Evolutionary conservation across 2,329 filamentous ascomycete species (phyloP).

Genomic region (Aspergillus thermomutatus): DNA sequence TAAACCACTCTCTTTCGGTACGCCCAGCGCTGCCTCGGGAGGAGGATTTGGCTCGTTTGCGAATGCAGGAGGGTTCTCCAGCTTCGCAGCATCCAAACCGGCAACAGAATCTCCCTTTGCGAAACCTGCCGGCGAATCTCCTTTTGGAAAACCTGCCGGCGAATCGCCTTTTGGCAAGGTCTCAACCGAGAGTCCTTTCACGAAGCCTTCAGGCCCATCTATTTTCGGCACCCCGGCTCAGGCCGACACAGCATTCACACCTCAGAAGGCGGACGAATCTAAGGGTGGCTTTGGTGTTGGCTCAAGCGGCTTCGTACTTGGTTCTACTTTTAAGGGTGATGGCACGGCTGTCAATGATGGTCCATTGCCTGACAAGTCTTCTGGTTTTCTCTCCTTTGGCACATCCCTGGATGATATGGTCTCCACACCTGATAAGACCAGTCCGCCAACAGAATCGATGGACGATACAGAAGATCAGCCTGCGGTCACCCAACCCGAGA

Average conservation of each 20-base stretch:
- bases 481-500: slow-evolving; percentile 16
- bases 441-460: slow-evolving; percentile 34
- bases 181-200: slow-evolving; percentile 25
- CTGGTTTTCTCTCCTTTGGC: slow-evolving; percentile 38
- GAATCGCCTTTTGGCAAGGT: slow-evolving; percentile 21
- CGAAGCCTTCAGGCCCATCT: slow-evolving; percentile 26
- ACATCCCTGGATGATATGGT: slow-evolving; percentile 41
- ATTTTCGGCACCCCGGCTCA: slow-evolving; percentile 28
- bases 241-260: slow-evolving; percentile 23
- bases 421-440: slow-evolving; percentile 29
- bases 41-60: slow-evolving; percentile 37
- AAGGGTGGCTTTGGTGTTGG: slow-evolving; percentile 29
- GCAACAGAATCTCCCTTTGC: slow-evolving; percentile 27
- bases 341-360: slow-evolving; percentile 38
- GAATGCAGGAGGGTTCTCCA: slow-evolving; percentile 21
- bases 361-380: slow-evolving; percentile 36
- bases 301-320: slow-evolving; percentile 38
- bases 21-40: slow-evolving; percentile 17
- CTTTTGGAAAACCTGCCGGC: slow-evolving; percentile 13
- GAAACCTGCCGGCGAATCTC: slow-evolving; percentile 18
- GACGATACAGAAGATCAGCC: slow-evolving; percentile 33
- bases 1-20: slow-evolving; percentile 22
- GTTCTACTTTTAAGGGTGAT: slow-evolving; percentile 45
- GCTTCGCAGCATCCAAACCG: slow-evolving; percentile 23
- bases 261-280: slow-evolving; percentile 24